A percentile compares a stretch with the other conserved stretches of the same genome.
Conservation (phyloP, 2,329 filamentous ascomycete genomes). For the Tolypocladium pustulatum region DNA sequence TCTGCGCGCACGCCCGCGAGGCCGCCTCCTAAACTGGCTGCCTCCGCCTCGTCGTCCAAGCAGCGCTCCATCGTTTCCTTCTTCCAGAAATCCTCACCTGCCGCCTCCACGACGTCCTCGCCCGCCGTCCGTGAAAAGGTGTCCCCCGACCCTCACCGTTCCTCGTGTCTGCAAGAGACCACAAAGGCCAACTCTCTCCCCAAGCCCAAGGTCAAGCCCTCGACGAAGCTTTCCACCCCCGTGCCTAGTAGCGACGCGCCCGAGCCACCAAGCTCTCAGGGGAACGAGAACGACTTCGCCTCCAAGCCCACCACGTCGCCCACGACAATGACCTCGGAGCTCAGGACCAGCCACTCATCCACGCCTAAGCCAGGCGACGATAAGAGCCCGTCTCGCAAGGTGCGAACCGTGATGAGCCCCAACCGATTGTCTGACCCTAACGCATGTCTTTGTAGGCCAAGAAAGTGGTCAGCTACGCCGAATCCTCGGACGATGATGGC, state of each 20-base stretch:
- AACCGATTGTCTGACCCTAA: background rate
- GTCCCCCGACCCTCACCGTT: slow-evolving; percentile 17
- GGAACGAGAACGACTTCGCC: slow-evolving; percentile 44
- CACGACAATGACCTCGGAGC: slow-evolving; percentile 16
- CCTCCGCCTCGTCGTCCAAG: slow-evolving; percentile 20
- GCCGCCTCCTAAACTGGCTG: slow-evolving; percentile 14
- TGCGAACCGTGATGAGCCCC: slow-evolving; percentile 20
- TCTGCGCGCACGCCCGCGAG: slow-evolving; percentile 23
- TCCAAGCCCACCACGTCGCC: slow-evolving; percentile 39
- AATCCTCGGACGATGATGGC: slow-evolving; percentile 73
- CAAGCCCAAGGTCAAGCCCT: slow-evolving; percentile 31
- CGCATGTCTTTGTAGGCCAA: slow-evolving; percentile 27
- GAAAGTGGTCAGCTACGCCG: slow-evolving; percentile 66
- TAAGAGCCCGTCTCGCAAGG: slow-evolving; percentile 75
- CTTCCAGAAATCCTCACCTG: slow-evolving; percentile 31
- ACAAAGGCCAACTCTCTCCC: slow-evolving; percentile 29
- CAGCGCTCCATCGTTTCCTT: slow-evolving; percentile 34
- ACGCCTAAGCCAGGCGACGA: slow-evolving; percentile 20
- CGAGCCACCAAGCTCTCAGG: slow-evolving; percentile 57
- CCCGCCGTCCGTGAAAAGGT: slow-evolving; percentile 21
- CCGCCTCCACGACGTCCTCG: slow-evolving; percentile 17
- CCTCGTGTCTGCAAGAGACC: slow-evolving; percentile 28
- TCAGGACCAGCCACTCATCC: slow-evolving; percentile 5
- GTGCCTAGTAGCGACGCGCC: slow-evolving; percentile 70
- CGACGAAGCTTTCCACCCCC: slow-evolving; percentile 47